phyloP scores from a whole-genome alignment of 1,284 basidiomycete genomes.

The Cutaneotrichosporon mucoides region DNA sequence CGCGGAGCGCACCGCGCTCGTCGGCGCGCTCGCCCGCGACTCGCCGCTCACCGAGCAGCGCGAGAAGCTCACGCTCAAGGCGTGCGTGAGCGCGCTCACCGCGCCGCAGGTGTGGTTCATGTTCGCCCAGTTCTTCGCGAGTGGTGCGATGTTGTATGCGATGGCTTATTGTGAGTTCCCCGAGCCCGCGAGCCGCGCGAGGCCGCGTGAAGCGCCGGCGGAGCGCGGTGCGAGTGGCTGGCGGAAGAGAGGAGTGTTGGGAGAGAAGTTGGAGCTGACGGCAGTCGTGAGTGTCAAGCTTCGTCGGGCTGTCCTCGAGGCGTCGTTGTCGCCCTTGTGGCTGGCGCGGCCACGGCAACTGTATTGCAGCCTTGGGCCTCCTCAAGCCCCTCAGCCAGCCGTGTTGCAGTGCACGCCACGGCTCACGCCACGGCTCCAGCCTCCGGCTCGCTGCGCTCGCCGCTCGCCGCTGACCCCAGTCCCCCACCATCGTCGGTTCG shows the following conservation, averaged over 20 bases:
- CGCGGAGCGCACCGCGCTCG: slow-evolving; percentile 51
- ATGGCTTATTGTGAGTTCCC: slow-evolving; percentile 52
- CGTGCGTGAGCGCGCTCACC: slow-evolving; percentile 44
- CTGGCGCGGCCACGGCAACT: too few relatives aligned
- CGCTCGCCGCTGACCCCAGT: slow-evolving; percentile 1
- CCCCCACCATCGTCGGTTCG: slow-evolving; percentile 51
- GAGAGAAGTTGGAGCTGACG: too few relatives aligned
- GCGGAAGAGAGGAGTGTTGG: too few relatives aligned
- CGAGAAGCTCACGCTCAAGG: slow-evolving; percentile 53
- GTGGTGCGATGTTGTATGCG: slow-evolving; percentile 50
- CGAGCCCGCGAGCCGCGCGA: too few relatives aligned
- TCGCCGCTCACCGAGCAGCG: slow-evolving; percentile 32
- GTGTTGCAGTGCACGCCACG: too few relatives aligned
- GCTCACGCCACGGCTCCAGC: too few relatives aligned
- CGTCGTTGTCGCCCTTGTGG: background rate
- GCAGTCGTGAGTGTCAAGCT: background rate
- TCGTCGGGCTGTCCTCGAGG: background rate
- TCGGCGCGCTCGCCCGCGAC: slow-evolving; percentile 21
- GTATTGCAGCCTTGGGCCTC: too few relatives aligned
- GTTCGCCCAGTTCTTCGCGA: slow-evolving; percentile 25
- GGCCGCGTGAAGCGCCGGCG: too few relatives aligned
- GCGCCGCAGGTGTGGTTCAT: slow-evolving; percentile 29
- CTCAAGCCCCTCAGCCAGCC: too few relatives aligned
- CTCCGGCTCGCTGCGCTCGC: background rate
- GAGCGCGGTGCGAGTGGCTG: background rate